These are phyloP conservation scores for Rhodotorula sp. DNA, from an alignment of 1,284 basidiomycete genomes.

Conservation along the genomic window DNA sequence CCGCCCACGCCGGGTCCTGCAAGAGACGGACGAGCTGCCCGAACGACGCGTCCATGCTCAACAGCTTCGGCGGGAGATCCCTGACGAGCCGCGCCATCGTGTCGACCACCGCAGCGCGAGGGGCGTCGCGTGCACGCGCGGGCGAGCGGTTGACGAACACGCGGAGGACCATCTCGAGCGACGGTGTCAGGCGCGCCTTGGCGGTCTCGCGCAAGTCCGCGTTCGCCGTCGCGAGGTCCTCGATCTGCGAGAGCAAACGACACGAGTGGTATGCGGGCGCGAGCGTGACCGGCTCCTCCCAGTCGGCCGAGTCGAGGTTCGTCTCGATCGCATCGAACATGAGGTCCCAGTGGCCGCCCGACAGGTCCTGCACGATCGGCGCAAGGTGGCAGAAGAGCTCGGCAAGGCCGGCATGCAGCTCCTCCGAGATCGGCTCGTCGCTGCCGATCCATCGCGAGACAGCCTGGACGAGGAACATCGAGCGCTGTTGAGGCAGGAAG, in stretches of 20 bases:
- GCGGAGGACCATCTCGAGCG: conserved; percentile 61
- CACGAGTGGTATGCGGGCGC: conserved; percentile 68
- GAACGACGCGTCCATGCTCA: conserved; percentile 65
- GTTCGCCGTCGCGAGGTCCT: conserved; percentile 70
- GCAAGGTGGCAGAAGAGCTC: conserved; percentile 72
- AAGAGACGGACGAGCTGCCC: conserved; percentile 72
- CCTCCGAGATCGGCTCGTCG: conserved; percentile 63
- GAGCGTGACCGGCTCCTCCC: conserved; percentile 62
- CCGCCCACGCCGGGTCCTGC: conserved; percentile 61
- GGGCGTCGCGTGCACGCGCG: conserved; percentile 15
- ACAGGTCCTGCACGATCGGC: conserved; percentile 82
- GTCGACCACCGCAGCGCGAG: conserved; percentile 27
- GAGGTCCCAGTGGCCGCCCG: conserved; percentile 86
- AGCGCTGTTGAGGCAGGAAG: conserved; percentile 82
- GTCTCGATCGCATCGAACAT: conserved; percentile 86
- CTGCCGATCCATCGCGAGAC: conserved; percentile 79
- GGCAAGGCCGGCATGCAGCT: conserved; percentile 73
- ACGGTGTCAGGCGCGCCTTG: conserved; percentile 59
- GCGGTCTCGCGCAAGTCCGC: conserved; percentile 69
- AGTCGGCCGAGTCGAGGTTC: conserved; percentile 75
- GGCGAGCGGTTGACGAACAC: conserved; percentile 56
- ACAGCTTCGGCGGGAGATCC: conserved; percentile 59
- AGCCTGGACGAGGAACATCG: conserved; percentile 83
- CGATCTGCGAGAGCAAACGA: conserved; percentile 64
- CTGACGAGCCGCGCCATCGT: conserved; percentile 51